phyloP scores from a whole-genome alignment of 1,284 basidiomycete species.

The Sanghuangporus weigelae region DNA sequence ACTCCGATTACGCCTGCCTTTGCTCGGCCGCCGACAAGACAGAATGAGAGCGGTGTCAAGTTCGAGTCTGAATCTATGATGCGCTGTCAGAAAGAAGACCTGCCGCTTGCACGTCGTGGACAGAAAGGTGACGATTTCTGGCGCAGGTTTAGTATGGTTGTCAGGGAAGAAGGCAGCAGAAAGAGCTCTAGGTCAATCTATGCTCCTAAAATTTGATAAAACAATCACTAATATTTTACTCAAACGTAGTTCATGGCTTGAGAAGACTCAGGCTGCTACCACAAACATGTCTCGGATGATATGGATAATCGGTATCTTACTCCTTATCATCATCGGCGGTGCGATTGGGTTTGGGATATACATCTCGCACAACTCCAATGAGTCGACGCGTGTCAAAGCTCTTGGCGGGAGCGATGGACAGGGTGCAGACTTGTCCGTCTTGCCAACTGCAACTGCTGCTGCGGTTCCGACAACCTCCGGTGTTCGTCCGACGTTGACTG shows the following conservation, averaged over 20 bases:
- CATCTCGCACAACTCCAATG: constrained; percentile 40
- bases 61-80: constrained; percentile 55
- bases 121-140: constrained; percentile 78
- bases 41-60: constrained; percentile 36
- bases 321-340: constrained; percentile 51
- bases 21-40: constrained; percentile 47
- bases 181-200: constrained; percentile 47
- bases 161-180: constrained; percentile 53
- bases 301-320: constrained; percentile 56
- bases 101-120: constrained; percentile 56
- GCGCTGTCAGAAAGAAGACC: constrained; percentile 62
- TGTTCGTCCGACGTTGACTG: constrained; percentile 44
- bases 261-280: constrained; percentile 49
- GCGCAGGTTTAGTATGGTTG: constrained; percentile 79
- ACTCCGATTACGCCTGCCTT: constrained; percentile 76
- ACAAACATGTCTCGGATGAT: constrained; percentile 58
- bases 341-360: constrained; percentile 58
- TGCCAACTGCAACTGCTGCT: constrained; percentile 18
- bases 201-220: background rate
- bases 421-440: constrained; percentile 21
- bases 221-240: constrained; percentile 10
- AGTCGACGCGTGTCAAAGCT: constrained; percentile 48
- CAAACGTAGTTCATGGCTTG: constrained; percentile 54
- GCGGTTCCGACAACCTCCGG: constrained; percentile 16
- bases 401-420: constrained; percentile 65